A percentile compares a stretch with the other conserved stretches of the same genome.
phyloP scores from a whole-genome alignment of 495 filamentous ascomycete species.

The Aspergillus asperescens region DNA sequence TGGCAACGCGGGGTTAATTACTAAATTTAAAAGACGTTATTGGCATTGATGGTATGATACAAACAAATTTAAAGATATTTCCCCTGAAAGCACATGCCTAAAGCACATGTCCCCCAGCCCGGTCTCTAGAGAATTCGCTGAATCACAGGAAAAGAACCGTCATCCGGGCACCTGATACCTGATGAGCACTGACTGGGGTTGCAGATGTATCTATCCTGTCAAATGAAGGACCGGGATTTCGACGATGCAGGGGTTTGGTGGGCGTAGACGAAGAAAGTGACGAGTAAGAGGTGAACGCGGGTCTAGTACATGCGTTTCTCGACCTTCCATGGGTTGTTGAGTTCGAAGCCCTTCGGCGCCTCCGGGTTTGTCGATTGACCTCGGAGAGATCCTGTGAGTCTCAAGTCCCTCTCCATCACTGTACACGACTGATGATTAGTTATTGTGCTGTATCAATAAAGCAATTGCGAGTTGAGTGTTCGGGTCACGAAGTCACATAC shows the following conservation, averaged over 20 bases:
- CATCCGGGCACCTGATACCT: background rate
- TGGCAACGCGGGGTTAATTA: background rate
- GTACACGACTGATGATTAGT: conserved; percentile 16
- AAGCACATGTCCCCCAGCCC: background rate
- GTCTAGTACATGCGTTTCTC: conserved; percentile 41
- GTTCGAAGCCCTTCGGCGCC: conserved; percentile 83
- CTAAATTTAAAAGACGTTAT: background rate
- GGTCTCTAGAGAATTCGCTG: background rate
- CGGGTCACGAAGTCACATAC: conserved; percentile 45
- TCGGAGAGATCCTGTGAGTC: conserved; percentile 78
- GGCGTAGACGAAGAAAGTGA: background rate
- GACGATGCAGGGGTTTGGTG: background rate
- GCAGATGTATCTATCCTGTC: background rate
- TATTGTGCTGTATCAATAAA: background rate
- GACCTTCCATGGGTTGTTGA: conserved; percentile 95
- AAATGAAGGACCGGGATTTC: background rate
- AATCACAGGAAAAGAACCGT: conserved; percentile 17
- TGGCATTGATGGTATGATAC: conserved; percentile 7
- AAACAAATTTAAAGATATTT: background rate
- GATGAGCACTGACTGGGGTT: background rate
- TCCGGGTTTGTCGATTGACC: conserved; percentile 76
- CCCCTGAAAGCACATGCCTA: background rate
- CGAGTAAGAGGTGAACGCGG: background rate
- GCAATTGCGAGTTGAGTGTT: background rate
- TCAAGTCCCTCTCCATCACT: conserved; percentile 97